Conservation (phyloP, 768 basidiomycete species). For the Terana coerulea region DNA sequence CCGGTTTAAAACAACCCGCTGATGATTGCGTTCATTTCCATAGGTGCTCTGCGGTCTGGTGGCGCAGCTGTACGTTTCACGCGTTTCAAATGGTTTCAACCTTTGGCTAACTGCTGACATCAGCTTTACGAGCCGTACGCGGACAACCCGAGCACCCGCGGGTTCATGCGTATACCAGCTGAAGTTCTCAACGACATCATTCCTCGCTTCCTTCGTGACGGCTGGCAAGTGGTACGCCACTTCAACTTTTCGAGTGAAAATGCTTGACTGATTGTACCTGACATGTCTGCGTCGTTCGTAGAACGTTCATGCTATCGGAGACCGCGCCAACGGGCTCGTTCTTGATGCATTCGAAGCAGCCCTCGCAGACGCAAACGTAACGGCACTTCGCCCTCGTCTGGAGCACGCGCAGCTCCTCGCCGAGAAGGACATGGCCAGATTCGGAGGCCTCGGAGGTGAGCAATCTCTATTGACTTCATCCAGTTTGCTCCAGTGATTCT, state of each 20-base stretch:
- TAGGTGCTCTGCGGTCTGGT: conserved; percentile 83
- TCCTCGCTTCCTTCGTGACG: conserved; percentile 67
- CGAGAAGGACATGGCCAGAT: conserved; percentile 66
- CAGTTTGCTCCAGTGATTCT: neutral
- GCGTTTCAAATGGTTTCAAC: neutral
- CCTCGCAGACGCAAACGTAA: conserved; percentile 55
- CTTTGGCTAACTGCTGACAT: conserved; percentile 1
- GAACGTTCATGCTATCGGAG: conserved; percentile 88
- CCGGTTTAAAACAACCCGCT: neutral
- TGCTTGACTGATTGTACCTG: neutral
- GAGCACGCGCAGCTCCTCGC: conserved; percentile 92
- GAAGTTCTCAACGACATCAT: conserved; percentile 61
- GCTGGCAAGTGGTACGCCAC: conserved; percentile 82
- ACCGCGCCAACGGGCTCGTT: conserved; percentile 82
- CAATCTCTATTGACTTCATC: neutral
- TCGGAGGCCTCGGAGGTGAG: conserved; percentile 78
- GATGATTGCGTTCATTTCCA: neutral
- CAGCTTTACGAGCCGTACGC: conserved; percentile 80
- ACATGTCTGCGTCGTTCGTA: conserved; percentile 24
- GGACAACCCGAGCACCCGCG: conserved; percentile 71
- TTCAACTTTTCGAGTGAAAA: too few relatives aligned
- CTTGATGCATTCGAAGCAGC: conserved; percentile 79
- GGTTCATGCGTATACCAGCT: conserved; percentile 71
- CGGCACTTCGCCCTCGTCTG: conserved; percentile 69
- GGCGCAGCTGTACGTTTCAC: conserved; percentile 69